phyloP scores from a whole-genome alignment of 495 filamentous ascomycete genomes.

The Apodospora peruviana region DNA sequence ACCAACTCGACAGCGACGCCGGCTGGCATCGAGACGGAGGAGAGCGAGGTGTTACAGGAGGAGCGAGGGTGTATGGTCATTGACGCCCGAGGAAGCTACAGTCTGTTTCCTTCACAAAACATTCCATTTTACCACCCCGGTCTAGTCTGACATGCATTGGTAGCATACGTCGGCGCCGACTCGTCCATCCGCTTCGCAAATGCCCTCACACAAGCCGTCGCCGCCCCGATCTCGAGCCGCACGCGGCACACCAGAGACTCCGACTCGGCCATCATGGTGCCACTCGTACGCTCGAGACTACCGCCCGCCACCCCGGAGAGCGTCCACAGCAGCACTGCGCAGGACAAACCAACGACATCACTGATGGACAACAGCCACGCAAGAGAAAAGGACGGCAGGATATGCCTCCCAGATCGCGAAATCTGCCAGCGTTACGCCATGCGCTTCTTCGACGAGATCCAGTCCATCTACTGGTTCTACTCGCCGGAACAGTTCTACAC shows the following conservation, averaged over 20 bases:
- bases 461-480: constrained; percentile 11
- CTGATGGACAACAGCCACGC: neutral
- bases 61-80: constrained; percentile 8
- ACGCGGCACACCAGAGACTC: neutral
- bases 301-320: neutral
- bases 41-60: constrained; percentile 9
- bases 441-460: constrained; percentile 7
- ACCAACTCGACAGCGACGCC: neutral
- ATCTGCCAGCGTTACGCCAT: constrained; percentile 4
- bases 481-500: constrained; percentile 9
- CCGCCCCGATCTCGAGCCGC: neutral
- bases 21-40: constrained; percentile 7
- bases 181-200: constrained; percentile 8
- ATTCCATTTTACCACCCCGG: neutral
- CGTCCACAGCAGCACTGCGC: neutral
- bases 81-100: constrained; percentile 2
- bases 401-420: constrained; percentile 4
- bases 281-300: neutral
- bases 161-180: constrained; percentile 10
- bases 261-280: constrained; percentile 1
- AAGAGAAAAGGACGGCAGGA: neutral
- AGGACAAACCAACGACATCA: neutral
- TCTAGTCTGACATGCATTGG: neutral
- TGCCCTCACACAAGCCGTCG: neutral
- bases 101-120: neutral